Evolutionary conservation across 225 moss, liverwort and hornwort genomes (phyloP).

Genomic region (Sphagnum contortum): DNA sequence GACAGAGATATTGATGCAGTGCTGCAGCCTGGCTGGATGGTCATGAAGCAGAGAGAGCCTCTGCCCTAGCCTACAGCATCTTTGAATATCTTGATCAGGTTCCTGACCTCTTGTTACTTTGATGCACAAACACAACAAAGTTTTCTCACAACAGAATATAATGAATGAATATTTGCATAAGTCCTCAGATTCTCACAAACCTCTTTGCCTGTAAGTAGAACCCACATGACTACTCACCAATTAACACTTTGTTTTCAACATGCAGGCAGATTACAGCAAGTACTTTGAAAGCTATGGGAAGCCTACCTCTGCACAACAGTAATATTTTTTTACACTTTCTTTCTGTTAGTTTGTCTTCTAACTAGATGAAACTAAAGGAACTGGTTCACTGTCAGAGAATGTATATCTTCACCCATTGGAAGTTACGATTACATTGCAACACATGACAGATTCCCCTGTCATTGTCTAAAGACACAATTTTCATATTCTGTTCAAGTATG

Average conservation of each 20-base stretch:
- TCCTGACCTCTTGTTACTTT: neutral
- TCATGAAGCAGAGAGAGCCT: constrained; percentile 52
- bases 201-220: neutral
- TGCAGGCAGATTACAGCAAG: constrained; percentile 76
- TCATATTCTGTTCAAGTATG: too few species aligned
- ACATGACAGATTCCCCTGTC: too few species aligned
- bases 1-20: constrained; percentile 22
- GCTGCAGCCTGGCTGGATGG: constrained; percentile 80
- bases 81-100: constrained; percentile 85
- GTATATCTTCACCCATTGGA: too few species aligned
- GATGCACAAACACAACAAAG: too few species aligned
- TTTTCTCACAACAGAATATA: too few species aligned
- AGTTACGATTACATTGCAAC: too few species aligned
- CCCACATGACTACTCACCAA: neutral
- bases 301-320: constrained; percentile 66
- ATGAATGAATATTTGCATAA: too few species aligned
- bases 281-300: constrained; percentile 83
- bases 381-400: too few species aligned
- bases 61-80: constrained; percentile 54
- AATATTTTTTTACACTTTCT: constrained; percentile 12
- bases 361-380: neutral
- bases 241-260: too few species aligned
- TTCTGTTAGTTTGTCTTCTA: neutral
- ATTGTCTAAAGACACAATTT: too few species aligned
- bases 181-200: too few species aligned